Evolutionary conservation across 441 rosid species (phyloP).

Genomic region (Gossypium schwendimanii): DNA sequence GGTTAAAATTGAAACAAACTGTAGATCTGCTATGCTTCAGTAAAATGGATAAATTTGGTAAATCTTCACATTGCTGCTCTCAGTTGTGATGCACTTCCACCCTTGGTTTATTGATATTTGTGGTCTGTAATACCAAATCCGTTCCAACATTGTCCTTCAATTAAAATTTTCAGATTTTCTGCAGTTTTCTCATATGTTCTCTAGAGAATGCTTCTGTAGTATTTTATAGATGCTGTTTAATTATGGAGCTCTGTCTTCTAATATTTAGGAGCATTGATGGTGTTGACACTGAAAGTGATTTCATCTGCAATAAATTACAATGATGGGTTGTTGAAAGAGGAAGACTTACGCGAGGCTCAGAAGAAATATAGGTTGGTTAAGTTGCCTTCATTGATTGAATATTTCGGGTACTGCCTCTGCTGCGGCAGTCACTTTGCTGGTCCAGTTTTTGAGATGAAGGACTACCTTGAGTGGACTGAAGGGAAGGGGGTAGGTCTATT

Average conservation of each 20-base stretch:
- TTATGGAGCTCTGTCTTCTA: slow-evolving; percentile 2
- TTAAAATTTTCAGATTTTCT: slow-evolving; percentile 1
- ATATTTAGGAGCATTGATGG: slow-evolving; percentile 83
- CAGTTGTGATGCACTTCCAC: not conserved
- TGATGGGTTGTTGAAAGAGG: slow-evolving; percentile 79
- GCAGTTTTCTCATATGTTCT: not conserved
- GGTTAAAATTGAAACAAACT: not conserved
- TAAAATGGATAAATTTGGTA: not conserved
- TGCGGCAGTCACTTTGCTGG: slow-evolving; percentile 97
- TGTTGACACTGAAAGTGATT: slow-evolving; percentile 84
- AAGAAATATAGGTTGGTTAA: slow-evolving; percentile 54
- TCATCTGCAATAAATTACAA: slow-evolving; percentile 86
- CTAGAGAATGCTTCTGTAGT: not conserved
- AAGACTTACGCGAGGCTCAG: slow-evolving; percentile 70
- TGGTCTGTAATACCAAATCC: not conserved
- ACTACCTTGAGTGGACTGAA: slow-evolving; percentile 89
- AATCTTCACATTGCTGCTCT: not conserved
- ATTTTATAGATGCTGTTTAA: slow-evolving; percentile 2
- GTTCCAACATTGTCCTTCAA: slow-evolving; percentile 4
- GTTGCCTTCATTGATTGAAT: slow-evolving; percentile 76
- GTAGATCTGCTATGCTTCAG: not conserved
- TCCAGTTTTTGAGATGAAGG: slow-evolving; percentile 91
- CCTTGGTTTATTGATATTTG: not conserved
- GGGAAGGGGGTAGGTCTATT: slow-evolving; percentile 59
- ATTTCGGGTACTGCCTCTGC: slow-evolving; percentile 82